phyloP scores from a whole-genome alignment of 1,139 yeast species.

The Candida mesenterica region DNA sequence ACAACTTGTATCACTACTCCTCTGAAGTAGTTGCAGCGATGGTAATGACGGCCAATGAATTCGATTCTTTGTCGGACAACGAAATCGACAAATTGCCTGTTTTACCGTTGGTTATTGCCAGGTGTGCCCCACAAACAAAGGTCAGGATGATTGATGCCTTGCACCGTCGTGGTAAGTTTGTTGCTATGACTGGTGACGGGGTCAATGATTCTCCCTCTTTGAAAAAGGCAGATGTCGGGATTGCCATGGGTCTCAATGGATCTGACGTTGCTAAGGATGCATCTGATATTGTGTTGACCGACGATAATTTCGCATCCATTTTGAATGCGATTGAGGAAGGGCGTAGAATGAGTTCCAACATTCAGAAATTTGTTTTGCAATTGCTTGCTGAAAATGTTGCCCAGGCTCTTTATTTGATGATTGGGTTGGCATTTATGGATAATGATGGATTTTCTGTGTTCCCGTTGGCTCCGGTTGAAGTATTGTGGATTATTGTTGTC shows the following conservation, averaged over 20 bases:
- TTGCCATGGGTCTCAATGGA: slow-evolving; percentile 84
- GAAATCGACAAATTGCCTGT: slow-evolving; percentile 69
- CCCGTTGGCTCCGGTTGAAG: slow-evolving; percentile 79
- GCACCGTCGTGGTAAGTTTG: slow-evolving; percentile 66
- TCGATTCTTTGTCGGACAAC: slow-evolving; percentile 61
- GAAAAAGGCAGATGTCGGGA: slow-evolving; percentile 80
- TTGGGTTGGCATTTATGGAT: slow-evolving; percentile 73
- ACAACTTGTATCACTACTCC: slow-evolving; percentile 60
- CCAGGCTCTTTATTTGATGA: slow-evolving; percentile 67
- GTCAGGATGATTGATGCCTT: slow-evolving; percentile 82
- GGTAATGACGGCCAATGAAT: slow-evolving; percentile 77
- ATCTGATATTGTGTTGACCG: slow-evolving; percentile 70
- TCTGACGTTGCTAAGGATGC: slow-evolving; percentile 84
- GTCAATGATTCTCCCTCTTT: slow-evolving; percentile 82
- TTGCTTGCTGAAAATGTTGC: slow-evolving; percentile 77
- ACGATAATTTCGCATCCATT: slow-evolving; percentile 77
- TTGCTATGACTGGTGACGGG: slow-evolving; percentile 90
- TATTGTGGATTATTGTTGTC: slow-evolving; percentile 74
- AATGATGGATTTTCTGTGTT: slow-evolving; percentile 60
- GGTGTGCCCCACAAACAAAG: slow-evolving; percentile 85
- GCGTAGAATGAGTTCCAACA: slow-evolving; percentile 76
- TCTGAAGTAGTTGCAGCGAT: slow-evolving; percentile 60
- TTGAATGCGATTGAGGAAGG: slow-evolving; percentile 81
- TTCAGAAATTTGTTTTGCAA: slow-evolving; percentile 80
- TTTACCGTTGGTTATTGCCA: slow-evolving; percentile 75